Evolutionary conservation across 2,329 filamentous ascomycete genomes (phyloP).

Genomic region (Colletotrichum lupini): DNA sequence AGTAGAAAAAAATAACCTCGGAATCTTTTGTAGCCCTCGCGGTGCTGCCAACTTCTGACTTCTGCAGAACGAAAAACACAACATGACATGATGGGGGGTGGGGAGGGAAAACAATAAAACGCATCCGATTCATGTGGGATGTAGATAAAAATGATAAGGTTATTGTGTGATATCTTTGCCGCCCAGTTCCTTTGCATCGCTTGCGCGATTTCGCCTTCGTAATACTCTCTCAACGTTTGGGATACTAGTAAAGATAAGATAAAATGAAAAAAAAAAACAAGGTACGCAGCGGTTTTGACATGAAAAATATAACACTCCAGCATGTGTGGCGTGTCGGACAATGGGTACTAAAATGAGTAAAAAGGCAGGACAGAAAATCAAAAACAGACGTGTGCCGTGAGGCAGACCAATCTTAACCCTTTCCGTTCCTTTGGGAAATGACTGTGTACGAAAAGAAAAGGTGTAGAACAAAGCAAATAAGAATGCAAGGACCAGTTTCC

Average conservation of each 20-base stretch:
- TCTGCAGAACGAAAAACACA: neutral
- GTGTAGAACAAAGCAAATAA: slow-evolving; percentile 5
- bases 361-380: slow-evolving; percentile 33
- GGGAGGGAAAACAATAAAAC: neutral
- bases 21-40: slow-evolving; percentile 12
- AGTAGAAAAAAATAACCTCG: neutral
- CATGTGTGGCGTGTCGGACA: neutral
- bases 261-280: neutral
- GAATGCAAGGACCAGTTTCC: slow-evolving; percentile 14
- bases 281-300: neutral
- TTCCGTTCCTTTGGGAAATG: slow-evolving; percentile 34
- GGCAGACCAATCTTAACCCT: slow-evolving; percentile 48
- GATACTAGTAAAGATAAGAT: slow-evolving; percentile 8
- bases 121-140: neutral
- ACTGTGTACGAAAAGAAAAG: slow-evolving; percentile 32
- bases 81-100: neutral
- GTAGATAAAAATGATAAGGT: neutral
- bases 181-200: slow-evolving; percentile 22
- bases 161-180: slow-evolving; percentile 26
- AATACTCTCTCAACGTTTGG: slow-evolving; percentile 21
- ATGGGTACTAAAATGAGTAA: neutral
- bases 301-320: neutral
- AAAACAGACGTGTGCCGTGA: slow-evolving; percentile 47
- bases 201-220: slow-evolving; percentile 25
- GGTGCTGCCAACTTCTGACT: slow-evolving; percentile 11